Conservation (phyloP, 1,284 basidiomycete species). For the Golubevia pallescens region DNA sequence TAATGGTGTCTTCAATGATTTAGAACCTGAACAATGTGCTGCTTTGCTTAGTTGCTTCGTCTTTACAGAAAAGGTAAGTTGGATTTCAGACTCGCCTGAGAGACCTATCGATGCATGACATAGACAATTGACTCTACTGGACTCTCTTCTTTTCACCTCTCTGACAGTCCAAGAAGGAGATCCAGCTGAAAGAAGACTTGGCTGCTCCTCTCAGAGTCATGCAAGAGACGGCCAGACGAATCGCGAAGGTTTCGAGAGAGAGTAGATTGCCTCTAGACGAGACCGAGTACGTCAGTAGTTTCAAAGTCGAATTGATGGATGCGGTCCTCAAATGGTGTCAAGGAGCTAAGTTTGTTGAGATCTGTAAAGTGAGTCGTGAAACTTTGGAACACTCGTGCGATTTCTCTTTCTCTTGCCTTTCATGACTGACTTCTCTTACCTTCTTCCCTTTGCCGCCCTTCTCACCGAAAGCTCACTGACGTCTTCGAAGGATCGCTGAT, state of each 20-base stretch:
- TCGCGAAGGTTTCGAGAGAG: constrained; percentile 94
- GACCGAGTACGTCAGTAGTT: constrained; percentile 91
- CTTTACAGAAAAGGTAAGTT: constrained; percentile 88
- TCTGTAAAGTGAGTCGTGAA: constrained; percentile 78
- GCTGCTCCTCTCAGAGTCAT: constrained; percentile 88
- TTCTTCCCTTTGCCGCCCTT: background rate
- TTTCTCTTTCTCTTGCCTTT: background rate
- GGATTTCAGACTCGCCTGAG: background rate
- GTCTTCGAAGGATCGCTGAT: constrained; percentile 64
- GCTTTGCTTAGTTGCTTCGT: constrained; percentile 94
- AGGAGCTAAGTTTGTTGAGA: constrained; percentile 93
- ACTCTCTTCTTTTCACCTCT: background rate
- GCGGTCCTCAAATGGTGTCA: constrained; percentile 96
- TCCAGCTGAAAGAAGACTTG: constrained; percentile 87
- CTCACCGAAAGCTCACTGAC: constrained; percentile 46
- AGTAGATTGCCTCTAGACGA: constrained; percentile 86
- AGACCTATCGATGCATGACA: background rate
- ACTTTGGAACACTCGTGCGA: background rate
- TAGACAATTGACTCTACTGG: background rate
- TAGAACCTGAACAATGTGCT: constrained; percentile 89
- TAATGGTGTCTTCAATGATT: constrained; percentile 90
- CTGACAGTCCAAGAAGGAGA: constrained; percentile 80
- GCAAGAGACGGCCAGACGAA: constrained; percentile 92
- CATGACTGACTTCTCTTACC: constrained; percentile 1
- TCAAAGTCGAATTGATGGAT: constrained; percentile 99